These are phyloP conservation scores for Pistacia vera DNA, from an alignment of 345 rosid species.

Conservation along the genomic window DNA sequence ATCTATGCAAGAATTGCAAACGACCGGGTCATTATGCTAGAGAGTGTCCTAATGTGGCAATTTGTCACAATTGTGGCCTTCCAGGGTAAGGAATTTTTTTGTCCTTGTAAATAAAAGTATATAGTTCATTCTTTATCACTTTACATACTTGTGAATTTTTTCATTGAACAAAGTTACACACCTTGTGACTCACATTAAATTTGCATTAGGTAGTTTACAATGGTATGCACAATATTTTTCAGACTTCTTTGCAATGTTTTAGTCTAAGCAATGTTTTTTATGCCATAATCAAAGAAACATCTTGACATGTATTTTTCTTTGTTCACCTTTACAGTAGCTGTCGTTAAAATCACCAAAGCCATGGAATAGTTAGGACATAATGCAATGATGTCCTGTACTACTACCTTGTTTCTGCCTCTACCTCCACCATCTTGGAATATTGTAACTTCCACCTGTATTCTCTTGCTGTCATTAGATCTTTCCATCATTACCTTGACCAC, in stretches of 20 bases:
- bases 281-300: no score
- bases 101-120: not conserved
- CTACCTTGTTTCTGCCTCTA: not conserved
- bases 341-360: not conserved
- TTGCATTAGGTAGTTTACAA: not conserved
- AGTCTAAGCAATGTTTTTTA: not conserved
- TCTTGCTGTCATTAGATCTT: not conserved
- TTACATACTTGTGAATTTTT: not conserved
- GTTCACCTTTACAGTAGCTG: not conserved
- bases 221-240: not conserved
- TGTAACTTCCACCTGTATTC: no score
- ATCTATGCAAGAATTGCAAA: conserved; percentile 97
- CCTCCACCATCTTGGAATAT: not conserved
- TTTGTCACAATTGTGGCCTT: conserved; percentile 96
- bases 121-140: conserved; percentile 1
- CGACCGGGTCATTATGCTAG: conserved; percentile 97
- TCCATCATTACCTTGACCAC: no score
- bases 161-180: not conserved
- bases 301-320: not conserved
- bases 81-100: conserved; percentile 65
- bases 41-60: conserved; percentile 95
- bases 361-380: not conserved
- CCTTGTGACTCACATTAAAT: not conserved
- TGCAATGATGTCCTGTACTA: not conserved
- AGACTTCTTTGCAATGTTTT: not conserved